Conservation (phyloP, 2,329 filamentous ascomycete species). For the Cercospora sesami region DNA sequence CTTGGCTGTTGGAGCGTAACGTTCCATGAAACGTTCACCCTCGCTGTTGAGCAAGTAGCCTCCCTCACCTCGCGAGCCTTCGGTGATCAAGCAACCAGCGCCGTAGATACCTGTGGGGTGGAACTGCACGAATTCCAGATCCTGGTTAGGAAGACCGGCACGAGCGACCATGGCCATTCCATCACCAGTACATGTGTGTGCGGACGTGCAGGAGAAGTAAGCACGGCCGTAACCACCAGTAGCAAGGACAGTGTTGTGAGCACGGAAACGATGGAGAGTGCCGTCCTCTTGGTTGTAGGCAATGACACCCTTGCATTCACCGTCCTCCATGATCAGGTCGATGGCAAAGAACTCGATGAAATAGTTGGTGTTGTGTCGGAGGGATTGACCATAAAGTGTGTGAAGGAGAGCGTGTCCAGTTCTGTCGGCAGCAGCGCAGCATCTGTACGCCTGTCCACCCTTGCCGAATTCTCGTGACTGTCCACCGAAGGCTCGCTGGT, state of each 20-base stretch:
- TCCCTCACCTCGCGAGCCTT: conserved; percentile 96
- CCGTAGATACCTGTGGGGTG: conserved; percentile 99
- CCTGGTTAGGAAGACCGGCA: conserved; percentile 96
- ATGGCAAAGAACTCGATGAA: conserved; percentile 99
- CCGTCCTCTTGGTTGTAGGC: conserved; percentile 99
- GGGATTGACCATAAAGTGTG: conserved; percentile 96
- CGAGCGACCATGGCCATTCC: conserved; percentile 99
- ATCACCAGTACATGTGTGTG: conserved; percentile 97
- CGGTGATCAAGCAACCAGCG: conserved; percentile 94
- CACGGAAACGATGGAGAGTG: conserved; percentile 93
- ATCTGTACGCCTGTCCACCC: conserved; percentile 96
- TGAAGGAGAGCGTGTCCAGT: conserved; percentile 97
- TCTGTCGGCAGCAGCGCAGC: conserved; percentile 92
- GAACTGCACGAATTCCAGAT: conserved; percentile 99
- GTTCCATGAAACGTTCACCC: conserved; percentile 99
- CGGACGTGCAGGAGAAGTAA: conserved; percentile 97
- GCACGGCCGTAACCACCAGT: conserved; percentile 97
- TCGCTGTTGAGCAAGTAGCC: conserved; percentile 96
- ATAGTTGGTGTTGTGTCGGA: conserved; percentile 98
- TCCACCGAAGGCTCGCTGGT: conserved; percentile 97
- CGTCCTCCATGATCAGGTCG: conserved; percentile 96
- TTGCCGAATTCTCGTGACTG: conserved; percentile 94
- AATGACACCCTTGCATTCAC: conserved; percentile 92
- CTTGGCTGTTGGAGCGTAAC: conserved; percentile 96
- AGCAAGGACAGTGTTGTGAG: conserved; percentile 93